phyloP scores from a whole-genome alignment of 169 alveolate genomes.

The Plasmodium vinckei region DNA sequence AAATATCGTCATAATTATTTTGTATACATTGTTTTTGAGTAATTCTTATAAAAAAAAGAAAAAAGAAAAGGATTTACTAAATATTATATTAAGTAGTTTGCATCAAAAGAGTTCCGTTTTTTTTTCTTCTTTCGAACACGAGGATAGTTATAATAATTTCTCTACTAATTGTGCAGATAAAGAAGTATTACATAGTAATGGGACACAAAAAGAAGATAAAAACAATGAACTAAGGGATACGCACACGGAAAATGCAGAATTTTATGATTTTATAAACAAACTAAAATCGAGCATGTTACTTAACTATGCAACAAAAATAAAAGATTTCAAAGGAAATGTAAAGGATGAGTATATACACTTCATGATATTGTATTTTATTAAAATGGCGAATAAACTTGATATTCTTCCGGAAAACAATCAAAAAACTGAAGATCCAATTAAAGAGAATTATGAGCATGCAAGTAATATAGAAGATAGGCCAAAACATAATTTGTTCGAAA shows the following conservation, averaged over 20 bases:
- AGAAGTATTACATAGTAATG: not conserved
- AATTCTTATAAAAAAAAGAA: conserved; percentile 21
- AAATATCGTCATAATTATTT: conserved; percentile 29
- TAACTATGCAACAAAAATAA: conserved; percentile 14
- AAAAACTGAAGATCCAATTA: too few species aligned
- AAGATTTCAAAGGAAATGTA: not conserved
- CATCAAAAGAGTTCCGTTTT: not conserved
- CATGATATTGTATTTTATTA: conserved; percentile 10
- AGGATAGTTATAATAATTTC: not conserved
- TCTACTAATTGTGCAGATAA: not conserved
- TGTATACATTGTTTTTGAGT: conserved; percentile 41
- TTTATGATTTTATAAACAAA: conserved; percentile 5
- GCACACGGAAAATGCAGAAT: not conserved
- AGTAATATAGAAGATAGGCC: not conserved
- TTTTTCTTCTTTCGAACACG: not conserved
- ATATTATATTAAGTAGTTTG: not conserved
- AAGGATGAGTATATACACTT: conserved; percentile 16
- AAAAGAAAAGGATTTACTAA: not conserved
- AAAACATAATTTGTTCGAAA: conserved; percentile 11
- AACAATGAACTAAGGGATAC: not conserved
- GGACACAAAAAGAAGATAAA: not conserved
- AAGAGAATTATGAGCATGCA: not conserved
- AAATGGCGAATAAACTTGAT: not conserved
- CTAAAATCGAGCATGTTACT: not conserved
- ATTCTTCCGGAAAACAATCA: too few species aligned